Conservation (phyloP, 1,284 basidiomycete genomes). For the Malassezia psittaci region DNA sequence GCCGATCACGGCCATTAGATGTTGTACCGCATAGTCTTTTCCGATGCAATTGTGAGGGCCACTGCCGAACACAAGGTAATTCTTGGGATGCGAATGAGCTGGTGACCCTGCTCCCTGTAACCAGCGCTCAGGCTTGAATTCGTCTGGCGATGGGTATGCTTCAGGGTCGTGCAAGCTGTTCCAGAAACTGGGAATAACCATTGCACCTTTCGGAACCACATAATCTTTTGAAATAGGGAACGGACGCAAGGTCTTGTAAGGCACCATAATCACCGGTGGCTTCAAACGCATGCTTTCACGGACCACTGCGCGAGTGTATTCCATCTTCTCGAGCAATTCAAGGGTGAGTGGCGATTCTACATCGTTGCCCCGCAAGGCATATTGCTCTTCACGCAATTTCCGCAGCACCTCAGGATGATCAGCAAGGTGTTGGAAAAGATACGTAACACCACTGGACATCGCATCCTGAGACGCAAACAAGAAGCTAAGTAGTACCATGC, state of each 20-base stretch:
- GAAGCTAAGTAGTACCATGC: conserved; percentile 85
- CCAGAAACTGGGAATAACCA: conserved; percentile 96
- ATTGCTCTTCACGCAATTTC: conserved; percentile 86
- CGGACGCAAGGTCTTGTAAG: conserved; percentile 76
- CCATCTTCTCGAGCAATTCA: conserved; percentile 83
- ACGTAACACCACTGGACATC: conserved; percentile 72
- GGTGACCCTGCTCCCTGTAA: conserved; percentile 63
- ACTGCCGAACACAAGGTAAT: conserved; percentile 89
- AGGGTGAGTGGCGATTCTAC: conserved; percentile 70
- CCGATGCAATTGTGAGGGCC: conserved; percentile 78
- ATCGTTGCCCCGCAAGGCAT: conserved; percentile 69
- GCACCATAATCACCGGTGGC: conserved; percentile 70
- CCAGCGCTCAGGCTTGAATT: conserved; percentile 83
- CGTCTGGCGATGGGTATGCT: conserved; percentile 77
- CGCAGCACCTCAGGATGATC: conserved; percentile 80
- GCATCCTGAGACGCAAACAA: conserved; percentile 96
- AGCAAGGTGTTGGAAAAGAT: conserved; percentile 87
- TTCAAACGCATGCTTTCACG: conserved; percentile 82
- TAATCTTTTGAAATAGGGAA: conserved; percentile 86
- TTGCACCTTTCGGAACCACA: conserved; percentile 78
- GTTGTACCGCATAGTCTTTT: conserved; percentile 82
- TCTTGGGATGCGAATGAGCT: conserved; percentile 78
- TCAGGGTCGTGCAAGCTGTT: conserved; percentile 75
- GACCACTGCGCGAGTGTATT: conserved; percentile 79
- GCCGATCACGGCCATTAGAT: conserved; percentile 75